Base-by-base conservation (phyloP, 73 alveolate genomes). In the Blepharisma stoltei region DNA sequence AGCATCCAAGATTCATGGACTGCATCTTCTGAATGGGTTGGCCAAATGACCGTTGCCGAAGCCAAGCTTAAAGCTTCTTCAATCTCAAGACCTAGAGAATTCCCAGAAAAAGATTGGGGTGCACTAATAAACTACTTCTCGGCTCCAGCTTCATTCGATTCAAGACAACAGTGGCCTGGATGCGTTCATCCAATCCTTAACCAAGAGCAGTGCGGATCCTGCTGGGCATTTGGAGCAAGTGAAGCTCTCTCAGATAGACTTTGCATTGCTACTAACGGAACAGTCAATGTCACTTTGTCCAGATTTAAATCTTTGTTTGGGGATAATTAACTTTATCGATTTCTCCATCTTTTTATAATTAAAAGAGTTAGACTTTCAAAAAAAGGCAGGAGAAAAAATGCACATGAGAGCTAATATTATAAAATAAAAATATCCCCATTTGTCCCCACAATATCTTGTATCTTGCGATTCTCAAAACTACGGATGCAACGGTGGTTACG, bases 181-280 rank as follows among this genome's bases (percentile, higher is more conserved):
- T 60, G 73, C 46, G 45, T 60, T 1, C 73, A 60, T 38, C 73
- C 73, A 20, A 60, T 60, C 73, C 37, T n/a, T 18, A 38, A 60
- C 5, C 73, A 60, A 60, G 86, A 77, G 60, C 81, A 85, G 67
- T 95, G 98, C 80, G 98, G 99, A n/a, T 95, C 98, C 8, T 95
- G 99, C 89, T 95, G 99, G 98, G 99, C 99, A 41, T 93, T 95
- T 78, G 98, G 95, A 7, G 94, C 98, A 21, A 90, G 91, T 20
- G 99, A 94, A 71, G 90, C 98, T 6, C 80, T 95, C 85, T 88
- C 95, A 71, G 99, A 95, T 87, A 93, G 99, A 87, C 80, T 84
- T 55, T 95, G 98, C 81, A 95, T 95, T 68, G 83, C 83, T 20
- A 67, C 92, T 14, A 79, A 77, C n/a, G 95, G 91, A 6, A 68